A percentile compares a stretch with the other conserved stretches of the same genome.
phyloP scores from a whole-genome alignment of 2,329 filamentous ascomycete genomes.

The Penicillium brevicompactum region DNA sequence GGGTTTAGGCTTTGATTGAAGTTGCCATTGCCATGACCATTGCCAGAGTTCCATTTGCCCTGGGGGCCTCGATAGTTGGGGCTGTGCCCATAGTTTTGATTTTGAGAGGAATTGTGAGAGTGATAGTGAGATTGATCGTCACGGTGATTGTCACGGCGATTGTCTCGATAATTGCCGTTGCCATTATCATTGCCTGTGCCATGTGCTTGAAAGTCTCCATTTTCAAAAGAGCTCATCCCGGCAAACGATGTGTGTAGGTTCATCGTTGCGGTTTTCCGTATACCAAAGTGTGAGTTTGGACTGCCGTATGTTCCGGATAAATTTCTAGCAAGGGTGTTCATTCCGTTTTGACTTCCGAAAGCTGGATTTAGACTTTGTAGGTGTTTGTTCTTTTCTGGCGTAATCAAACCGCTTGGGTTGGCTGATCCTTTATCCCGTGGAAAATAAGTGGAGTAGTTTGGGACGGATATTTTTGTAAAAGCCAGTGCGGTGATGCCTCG shows the following conservation, averaged over 20 bases:
- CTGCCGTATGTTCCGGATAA: not conserved
- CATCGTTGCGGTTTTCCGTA: not conserved
- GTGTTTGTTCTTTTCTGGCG: slow-evolving; percentile 10
- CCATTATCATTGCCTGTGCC: not conserved
- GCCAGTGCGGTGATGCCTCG: slow-evolving; percentile 9
- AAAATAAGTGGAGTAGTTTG: not conserved
- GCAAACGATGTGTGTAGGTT: not conserved
- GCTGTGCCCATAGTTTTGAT: not conserved
- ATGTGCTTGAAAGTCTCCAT: not conserved
- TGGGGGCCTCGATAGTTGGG: no score
- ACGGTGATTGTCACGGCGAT: not conserved
- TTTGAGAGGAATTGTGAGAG: not conserved
- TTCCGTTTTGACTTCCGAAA: slow-evolving; percentile 15
- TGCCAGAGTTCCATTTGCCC: not conserved
- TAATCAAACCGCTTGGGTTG: not conserved
- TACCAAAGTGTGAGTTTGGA: slow-evolving; percentile 1
- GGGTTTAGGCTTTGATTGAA: not conserved
- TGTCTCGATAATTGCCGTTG: not conserved
- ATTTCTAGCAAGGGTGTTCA: slow-evolving; percentile 9
- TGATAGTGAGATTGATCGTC: no score
- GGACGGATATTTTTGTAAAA: not conserved
- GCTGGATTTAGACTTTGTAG: slow-evolving; percentile 23
- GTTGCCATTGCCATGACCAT: not conserved
- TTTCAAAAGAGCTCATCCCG: not conserved
- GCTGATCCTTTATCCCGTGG: not conserved